Evolutionary conservation across 768 basidiomycete species (phyloP), one percentile per base, ranked within the genome.

Genomic region (Pisolithus orientalis): DNA sequence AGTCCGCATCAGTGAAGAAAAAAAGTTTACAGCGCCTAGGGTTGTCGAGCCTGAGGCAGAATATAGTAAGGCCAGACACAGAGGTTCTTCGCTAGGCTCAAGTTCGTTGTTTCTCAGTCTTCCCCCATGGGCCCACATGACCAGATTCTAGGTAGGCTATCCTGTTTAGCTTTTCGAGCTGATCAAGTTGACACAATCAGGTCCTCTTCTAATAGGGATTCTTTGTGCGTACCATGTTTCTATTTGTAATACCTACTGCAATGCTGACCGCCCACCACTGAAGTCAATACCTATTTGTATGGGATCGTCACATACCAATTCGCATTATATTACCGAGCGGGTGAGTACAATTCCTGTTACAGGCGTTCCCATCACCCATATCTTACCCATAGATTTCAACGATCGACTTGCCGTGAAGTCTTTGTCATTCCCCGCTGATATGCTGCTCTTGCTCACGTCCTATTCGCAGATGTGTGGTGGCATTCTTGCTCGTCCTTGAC

Each of bases 251-350:
- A 2, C 46, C 25, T 14, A 2, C 17, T 32, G 10, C n/a, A 37
- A 25, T 6, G 17, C 17, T 47, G 32, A 37, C 32, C 6, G 17
- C 37, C 16, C 24, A 3, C 3, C 7, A 2, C 11, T 24, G 17
- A 40, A 52, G 51, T 52, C 44, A 52, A 52, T 21, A 52, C 51
- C 7, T 52, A 52, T 38, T 57, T 74, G 4, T 74, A 70, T 54
- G 72, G 72, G 2, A 59, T 74, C 21, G 72, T 73, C 52, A 63
- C 67, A 3, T 70, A 65, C 57, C 70, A 72, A 49, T 74, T 74
- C 54, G 60, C 68, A n/a, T 54, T 63, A 7, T 74, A 74, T 51
- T 60, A 66, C 55, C 67, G 64, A 44, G 44, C 49, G 53, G 24
- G 39, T 28, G 47, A 47, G 54, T 32, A 21, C 10, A 29, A 9